Percentiles rank a stretch among this genome's conserved stretches.
Conservation (phyloP, 129 eudicot species). For the Artemisia annua region DNA sequence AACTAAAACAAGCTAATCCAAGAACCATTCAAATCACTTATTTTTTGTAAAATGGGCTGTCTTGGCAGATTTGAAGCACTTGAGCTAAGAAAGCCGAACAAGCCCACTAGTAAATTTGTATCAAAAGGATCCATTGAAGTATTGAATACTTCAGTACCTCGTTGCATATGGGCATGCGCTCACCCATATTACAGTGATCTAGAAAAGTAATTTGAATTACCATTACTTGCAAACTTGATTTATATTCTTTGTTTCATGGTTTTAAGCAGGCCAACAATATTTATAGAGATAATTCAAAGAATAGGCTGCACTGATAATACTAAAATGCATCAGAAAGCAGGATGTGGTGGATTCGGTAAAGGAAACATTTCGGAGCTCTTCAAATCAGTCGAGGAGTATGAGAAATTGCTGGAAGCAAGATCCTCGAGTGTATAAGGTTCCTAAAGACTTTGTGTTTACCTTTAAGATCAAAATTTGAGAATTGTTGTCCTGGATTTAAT, state of each 20-base stretch:
- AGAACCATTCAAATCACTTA: too few relatives aligned
- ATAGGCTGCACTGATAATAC: conserved; percentile 69
- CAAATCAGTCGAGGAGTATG: conserved; percentile 81
- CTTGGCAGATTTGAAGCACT: too few relatives aligned
- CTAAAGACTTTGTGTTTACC: not conserved
- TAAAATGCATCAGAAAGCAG: conserved; percentile 60
- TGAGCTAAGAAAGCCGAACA: too few relatives aligned
- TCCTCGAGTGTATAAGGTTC: not conserved
- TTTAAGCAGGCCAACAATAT: conserved; percentile 73
- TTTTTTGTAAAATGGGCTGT: too few relatives aligned
- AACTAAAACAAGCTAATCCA: not conserved
- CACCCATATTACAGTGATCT: too few relatives aligned
- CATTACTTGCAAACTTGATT: too few relatives aligned
- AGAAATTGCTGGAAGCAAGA: conserved; percentile 47
- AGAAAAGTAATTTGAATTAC: too few relatives aligned
- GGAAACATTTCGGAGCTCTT: conserved; percentile 89
- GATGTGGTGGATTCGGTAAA: conserved; percentile 96
- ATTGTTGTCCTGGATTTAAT: not conserved
- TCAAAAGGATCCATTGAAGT: too few relatives aligned
- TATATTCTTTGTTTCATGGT: too few relatives aligned
- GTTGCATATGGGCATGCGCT: too few relatives aligned
- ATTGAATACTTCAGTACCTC: too few relatives aligned
- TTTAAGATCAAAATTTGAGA: not conserved
- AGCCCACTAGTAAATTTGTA: too few relatives aligned
- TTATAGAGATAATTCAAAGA: conserved; percentile 90